Evolutionary conservation across 2,329 filamentous ascomycete species (phyloP).

Genomic region (Fusarium sublunatum): DNA sequence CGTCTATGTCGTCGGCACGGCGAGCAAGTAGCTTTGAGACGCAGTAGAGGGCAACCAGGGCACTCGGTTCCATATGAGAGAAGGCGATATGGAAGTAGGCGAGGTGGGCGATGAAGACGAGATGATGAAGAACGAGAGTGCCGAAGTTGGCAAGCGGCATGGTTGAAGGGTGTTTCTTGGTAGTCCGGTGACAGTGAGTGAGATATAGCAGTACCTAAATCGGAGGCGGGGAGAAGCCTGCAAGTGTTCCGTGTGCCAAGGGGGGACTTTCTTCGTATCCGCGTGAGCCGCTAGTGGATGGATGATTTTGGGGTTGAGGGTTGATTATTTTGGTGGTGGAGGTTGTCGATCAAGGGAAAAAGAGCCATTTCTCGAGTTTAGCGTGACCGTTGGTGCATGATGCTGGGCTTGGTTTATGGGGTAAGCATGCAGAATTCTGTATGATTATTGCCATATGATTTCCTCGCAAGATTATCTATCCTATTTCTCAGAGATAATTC

Average conservation of each 20-base stretch:
- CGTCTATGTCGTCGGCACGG: slow-evolving; percentile 61
- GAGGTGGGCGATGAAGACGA: slow-evolving; percentile 65
- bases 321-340: slow-evolving; percentile 1
- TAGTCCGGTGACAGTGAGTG: no score
- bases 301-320: slow-evolving; percentile 9
- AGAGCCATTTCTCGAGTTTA: background rate
- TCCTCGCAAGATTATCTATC: no score
- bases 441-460: no score
- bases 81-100: slow-evolving; percentile 65
- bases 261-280: slow-evolving; percentile 7
- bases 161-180: slow-evolving; percentile 5
- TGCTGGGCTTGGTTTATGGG: background rate
- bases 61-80: slow-evolving; percentile 59
- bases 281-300: slow-evolving; percentile 35
- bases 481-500: background rate
- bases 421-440: no score
- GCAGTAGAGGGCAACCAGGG: slow-evolving; percentile 61
- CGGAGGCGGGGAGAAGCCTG: background rate
- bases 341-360: background rate
- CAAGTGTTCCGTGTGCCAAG: slow-evolving; percentile 5
- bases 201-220: no score
- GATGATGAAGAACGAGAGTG: slow-evolving; percentile 61
- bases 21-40: slow-evolving; percentile 60
- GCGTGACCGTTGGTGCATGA: background rate
- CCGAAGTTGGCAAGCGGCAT: slow-evolving; percentile 66